phyloP scores from a whole-genome alignment of 345 rosid genomes.

The Murraya paniculata region DNA sequence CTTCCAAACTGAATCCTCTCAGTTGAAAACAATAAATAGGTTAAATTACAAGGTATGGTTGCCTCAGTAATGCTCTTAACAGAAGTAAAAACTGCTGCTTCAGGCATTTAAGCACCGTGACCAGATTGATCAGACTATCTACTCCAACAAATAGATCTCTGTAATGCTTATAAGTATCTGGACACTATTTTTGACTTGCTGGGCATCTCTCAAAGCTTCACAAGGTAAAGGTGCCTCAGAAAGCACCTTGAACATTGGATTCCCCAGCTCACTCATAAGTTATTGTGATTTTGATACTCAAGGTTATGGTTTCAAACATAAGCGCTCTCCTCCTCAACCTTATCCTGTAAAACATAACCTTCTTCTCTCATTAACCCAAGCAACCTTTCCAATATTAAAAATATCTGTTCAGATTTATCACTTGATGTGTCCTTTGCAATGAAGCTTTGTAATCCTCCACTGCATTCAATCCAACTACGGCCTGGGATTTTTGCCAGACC shows the following conservation, averaged over 20 bases:
- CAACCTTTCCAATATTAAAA: constrained; percentile 36
- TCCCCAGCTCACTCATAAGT: background rate
- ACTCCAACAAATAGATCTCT: background rate
- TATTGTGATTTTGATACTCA: background rate
- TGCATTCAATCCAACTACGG: constrained; percentile 68
- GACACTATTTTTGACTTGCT: background rate
- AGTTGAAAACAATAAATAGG: background rate
- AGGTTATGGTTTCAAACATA: constrained; percentile 9
- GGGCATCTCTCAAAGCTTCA: background rate
- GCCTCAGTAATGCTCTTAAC: background rate
- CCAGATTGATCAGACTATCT: background rate
- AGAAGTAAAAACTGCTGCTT: background rate
- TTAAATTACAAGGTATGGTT: background rate
- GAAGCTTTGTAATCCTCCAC: constrained; percentile 41
- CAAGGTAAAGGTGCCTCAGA: background rate
- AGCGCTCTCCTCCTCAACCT: constrained; percentile 27
- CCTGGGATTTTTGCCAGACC: constrained; percentile 81
- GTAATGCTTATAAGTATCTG: background rate
- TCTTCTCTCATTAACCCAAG: constrained; percentile 46
- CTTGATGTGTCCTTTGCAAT: constrained; percentile 42
- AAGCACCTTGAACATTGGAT: background rate
- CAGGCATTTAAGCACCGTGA: background rate
- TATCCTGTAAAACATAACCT: constrained; percentile 33
- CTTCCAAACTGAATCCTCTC: background rate
- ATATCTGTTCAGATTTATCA: constrained; percentile 43